phyloP scores from a whole-genome alignment of 2,329 filamentous ascomycete genomes.

The Westerdykella ornata region DNA sequence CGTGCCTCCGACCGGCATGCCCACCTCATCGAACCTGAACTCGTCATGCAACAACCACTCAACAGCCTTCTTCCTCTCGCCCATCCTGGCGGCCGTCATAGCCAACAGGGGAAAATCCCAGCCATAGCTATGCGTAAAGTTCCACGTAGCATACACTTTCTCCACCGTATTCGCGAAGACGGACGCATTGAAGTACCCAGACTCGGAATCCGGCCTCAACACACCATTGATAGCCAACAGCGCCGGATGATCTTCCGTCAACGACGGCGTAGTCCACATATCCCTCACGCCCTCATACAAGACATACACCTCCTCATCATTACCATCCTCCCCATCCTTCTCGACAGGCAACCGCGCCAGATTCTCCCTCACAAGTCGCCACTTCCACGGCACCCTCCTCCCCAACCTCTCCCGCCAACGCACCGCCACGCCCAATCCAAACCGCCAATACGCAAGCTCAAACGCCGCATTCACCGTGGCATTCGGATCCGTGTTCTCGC shows the following conservation, averaged over 20 bases:
- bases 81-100: slow-evolving; percentile 24
- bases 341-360: slow-evolving; percentile 49
- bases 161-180: slow-evolving; percentile 27
- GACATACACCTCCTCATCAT: slow-evolving; percentile 49
- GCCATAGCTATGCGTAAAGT: slow-evolving; percentile 31
- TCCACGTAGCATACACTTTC: slow-evolving; percentile 29
- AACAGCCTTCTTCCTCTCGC: slow-evolving; percentile 27
- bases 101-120: slow-evolving; percentile 34
- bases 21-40: slow-evolving; percentile 52
- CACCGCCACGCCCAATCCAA: slow-evolving; percentile 51
- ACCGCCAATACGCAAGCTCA: slow-evolving; percentile 56
- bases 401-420: slow-evolving; percentile 48
- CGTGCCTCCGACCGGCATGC: slow-evolving; percentile 49
- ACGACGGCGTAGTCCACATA: slow-evolving; percentile 26
- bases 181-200: slow-evolving; percentile 18
- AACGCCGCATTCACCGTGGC: slow-evolving; percentile 53
- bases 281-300: slow-evolving; percentile 48
- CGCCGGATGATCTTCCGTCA: slow-evolving; percentile 29
- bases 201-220: slow-evolving; percentile 23
- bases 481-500: slow-evolving; percentile 55
- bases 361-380: slow-evolving; percentile 46
- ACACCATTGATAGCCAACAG: slow-evolving; percentile 27
- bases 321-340: slow-evolving; percentile 26
- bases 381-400: slow-evolving; percentile 40
- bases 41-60: slow-evolving; percentile 43